phyloP scores from a whole-genome alignment of 1,284 basidiomycete species.

The Ustilago cynodontis region DNA sequence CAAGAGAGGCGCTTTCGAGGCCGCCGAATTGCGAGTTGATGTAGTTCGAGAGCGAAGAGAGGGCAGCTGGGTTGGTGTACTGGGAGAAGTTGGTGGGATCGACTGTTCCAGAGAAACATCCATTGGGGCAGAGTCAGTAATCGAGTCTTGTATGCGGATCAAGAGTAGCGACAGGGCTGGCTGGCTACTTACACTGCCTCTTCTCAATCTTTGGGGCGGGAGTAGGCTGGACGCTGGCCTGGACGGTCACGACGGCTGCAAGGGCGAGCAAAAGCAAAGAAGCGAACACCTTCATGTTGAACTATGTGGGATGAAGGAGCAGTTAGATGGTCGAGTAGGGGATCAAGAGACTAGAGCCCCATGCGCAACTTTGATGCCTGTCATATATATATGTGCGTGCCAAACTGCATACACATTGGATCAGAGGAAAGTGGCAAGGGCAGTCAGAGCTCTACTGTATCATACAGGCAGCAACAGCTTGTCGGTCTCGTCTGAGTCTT shows the following conservation, averaged over 20 bases:
- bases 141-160: too few relatives aligned
- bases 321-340: neutral
- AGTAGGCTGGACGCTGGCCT: slow-evolving; percentile 36
- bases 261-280: slow-evolving; percentile 33
- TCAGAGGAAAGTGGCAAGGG: neutral
- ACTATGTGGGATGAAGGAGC: neutral
- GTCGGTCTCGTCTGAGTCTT: too few relatives aligned
- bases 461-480: too few relatives aligned
- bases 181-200: slow-evolving; percentile 32
- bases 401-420: neutral
- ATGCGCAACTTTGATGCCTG: neutral
- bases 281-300: slow-evolving; percentile 35
- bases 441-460: neutral
- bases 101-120: slow-evolving; percentile 10
- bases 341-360: neutral
- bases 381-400: neutral
- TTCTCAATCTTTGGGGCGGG: slow-evolving; percentile 39
- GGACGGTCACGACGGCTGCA: slow-evolving; percentile 26
- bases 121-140: neutral
- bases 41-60: slow-evolving; percentile 33
- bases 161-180: neutral
- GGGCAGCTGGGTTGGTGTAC: slow-evolving; percentile 31
- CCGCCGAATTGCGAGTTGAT: slow-evolving; percentile 26
- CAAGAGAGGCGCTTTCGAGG: slow-evolving; percentile 14
- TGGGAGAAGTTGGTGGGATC: slow-evolving; percentile 42